Evolutionary conservation across 306 rosid species (phyloP), one percentile per base, ranked within the genome.

Genomic region (Canavalia ensiformis): DNA sequence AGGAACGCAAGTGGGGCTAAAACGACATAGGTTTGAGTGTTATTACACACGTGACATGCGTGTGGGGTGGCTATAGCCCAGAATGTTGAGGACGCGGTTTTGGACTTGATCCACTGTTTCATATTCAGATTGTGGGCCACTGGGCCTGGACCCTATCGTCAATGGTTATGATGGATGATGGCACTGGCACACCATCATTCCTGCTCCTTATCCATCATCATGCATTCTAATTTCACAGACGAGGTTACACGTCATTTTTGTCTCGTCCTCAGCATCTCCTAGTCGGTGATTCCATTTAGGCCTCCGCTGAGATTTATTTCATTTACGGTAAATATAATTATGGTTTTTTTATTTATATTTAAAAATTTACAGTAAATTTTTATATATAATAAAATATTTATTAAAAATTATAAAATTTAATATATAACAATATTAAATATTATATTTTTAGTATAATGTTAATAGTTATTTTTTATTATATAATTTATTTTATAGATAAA

Each of bases 171-270:
- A 67, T 1, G 63, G 4, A 33, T n/a, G 58, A 55, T 55, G 13
- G 31, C 54, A 59, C 25, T 18, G 25, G 25, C 25, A 18, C 25
- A 18, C 25, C 25, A 18, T 18, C 25, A 18, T 18, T 18, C 25
- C 25, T 18, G 25, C 25, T 18, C 25, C 25, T 18, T 18, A 18
- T 3, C 56, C 59, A 58, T 79, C 84, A 52, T n/a, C 1, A 30
- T 72, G 41, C 8, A 71, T 34, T 55, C 25, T 18, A 18, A 18
- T 18, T 18, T 18, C 4, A 35, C 54, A 45, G 0, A 54, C 72
- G 54, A 8, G 69, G 10, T 44, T 42, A 41, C 83, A 81, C 81
- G 76, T 81, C 85, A 81, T 76, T 59, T 25, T 65, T 44, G 58
- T 54, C 34, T 62, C 37, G 41, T 37, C 41, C 41, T 37, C 41